phyloP scores from a whole-genome alignment of 306 rosid genomes.

The Sechiopsis laciniata region DNA sequence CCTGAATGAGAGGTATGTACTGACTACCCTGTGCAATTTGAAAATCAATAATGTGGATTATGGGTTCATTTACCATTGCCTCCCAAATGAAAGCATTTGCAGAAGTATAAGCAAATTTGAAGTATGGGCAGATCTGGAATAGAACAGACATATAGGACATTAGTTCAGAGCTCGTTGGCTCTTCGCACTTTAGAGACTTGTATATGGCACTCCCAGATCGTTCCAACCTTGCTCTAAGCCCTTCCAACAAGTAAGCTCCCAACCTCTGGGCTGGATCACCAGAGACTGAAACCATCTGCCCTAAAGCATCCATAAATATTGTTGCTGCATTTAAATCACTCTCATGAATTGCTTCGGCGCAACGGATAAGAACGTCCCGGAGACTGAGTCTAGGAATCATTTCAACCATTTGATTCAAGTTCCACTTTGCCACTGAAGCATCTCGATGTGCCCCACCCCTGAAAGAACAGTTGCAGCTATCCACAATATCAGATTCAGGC shows the following conservation, averaged over 20 bases:
- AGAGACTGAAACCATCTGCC: slow-evolving; percentile 67
- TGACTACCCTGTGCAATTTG: slow-evolving; percentile 92
- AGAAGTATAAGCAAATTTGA: slow-evolving; percentile 62
- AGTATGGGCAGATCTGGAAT: slow-evolving; percentile 66
- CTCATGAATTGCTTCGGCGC: slow-evolving; percentile 56
- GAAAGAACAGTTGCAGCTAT: slow-evolving; percentile 42
- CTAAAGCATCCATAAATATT: slow-evolving; percentile 52
- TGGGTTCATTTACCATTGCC: slow-evolving; percentile 58
- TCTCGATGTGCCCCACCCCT: slow-evolving; percentile 26
- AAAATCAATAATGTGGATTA: slow-evolving; percentile 83
- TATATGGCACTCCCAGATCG: slow-evolving; percentile 78
- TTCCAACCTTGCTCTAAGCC: slow-evolving; percentile 76
- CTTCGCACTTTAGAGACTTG: slow-evolving; percentile 61
- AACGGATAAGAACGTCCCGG: slow-evolving; percentile 38
- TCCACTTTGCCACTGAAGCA: slow-evolving; percentile 27
- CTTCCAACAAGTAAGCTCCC: slow-evolving; percentile 96
- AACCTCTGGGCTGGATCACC: slow-evolving; percentile 74
- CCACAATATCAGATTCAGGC: slow-evolving; percentile 52
- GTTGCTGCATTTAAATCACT: slow-evolving; percentile 37
- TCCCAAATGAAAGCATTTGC: slow-evolving; percentile 60
- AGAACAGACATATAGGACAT: slow-evolving; percentile 66
- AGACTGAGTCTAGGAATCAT: slow-evolving; percentile 47
- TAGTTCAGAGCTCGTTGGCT: slow-evolving; percentile 69
- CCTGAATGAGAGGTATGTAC: slow-evolving; percentile 52
- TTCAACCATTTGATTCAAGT: slow-evolving; percentile 37